A percentile compares a stretch with the other conserved stretches of the same genome.
phyloP scores from a whole-genome alignment of 1,284 basidiomycete genomes.

The Ustilago sp. region DNA sequence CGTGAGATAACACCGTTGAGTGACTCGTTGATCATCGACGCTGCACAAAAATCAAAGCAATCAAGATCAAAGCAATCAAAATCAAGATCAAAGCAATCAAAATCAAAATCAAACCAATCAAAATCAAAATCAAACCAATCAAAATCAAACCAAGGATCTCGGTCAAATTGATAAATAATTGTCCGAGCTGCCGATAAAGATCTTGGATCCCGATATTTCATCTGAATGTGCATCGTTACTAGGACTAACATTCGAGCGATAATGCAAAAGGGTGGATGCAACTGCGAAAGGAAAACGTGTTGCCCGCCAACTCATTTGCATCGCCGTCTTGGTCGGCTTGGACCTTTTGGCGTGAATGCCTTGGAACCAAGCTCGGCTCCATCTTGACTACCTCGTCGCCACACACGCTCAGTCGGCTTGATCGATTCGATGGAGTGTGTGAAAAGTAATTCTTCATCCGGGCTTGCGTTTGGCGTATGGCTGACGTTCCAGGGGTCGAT shows the following conservation, averaged over 20 bases:
- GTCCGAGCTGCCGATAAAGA: not conserved
- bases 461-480: not conserved
- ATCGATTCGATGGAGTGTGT: not conserved
- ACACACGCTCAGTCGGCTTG: not conserved
- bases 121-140: not conserved
- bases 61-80: not conserved
- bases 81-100: no score
- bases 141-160: not conserved
- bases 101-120: no score
- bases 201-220: not conserved
- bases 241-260: not conserved
- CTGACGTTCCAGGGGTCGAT: not conserved
- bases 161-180: not conserved
- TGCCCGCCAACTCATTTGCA: not conserved
- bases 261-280: not conserved
- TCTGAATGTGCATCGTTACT: not conserved
- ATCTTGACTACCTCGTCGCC: not conserved
- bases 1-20: no score
- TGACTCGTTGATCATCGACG: not conserved
- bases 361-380: not conserved
- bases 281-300: not conserved
- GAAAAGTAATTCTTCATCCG: not conserved
- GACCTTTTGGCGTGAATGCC: constrained; percentile 6
- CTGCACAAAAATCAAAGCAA: not conserved
- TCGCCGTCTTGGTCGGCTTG: not conserved